Base-by-base conservation (phyloP, 2,329 filamentous ascomycete genomes). In the Fusarium burgessii region DNA sequence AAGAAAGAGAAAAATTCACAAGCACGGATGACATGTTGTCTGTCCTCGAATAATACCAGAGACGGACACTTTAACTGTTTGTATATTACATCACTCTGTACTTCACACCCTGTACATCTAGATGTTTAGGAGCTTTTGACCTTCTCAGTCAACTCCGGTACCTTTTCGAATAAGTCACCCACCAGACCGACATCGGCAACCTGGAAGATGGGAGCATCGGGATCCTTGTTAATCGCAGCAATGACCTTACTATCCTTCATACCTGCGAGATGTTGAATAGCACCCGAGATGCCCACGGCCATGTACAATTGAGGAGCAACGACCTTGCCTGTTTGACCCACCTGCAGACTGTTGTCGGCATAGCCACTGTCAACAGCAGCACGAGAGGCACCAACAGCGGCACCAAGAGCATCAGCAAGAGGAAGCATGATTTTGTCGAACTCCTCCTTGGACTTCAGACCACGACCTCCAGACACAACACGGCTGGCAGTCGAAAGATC, bases 231-330 rank as follows among this genome's bases (percentile, higher is more conserved):
- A 79, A 99, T 98, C 17, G 94, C 94, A 25, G 95, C 96, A 84
- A 99, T 99, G 64, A 99, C 96, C 86, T 99, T 99, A 86, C 94
- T 98, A 80, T 99, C 96, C 88, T 99, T 99, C 96, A 99, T 99
- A 79, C 96, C 96, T 35, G 96, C 96, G 83, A 99, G 83, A 86
- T 99, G 96, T 84, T 99, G 96, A 76, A 99, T 99, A 25, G 96
- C 96, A 58, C 96, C 96, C 12, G 94, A 97, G 76, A 99, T 98
- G 78, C 96, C 96, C 15, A 95, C 95, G 58, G 94, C 97, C 74
- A 99, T 88, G 80, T 99, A 99, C 67, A 99, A 85, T 82, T 99
- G 92, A 65, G 96, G 96, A 49, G 96, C 96, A 58, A 99, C 95
- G 69, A 98, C 97, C 89, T 99, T 99, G 78, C 96, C 96, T 17